Conservation (phyloP, 2,329 filamentous ascomycete species). For the Talaromyces atroroseus region DNA sequence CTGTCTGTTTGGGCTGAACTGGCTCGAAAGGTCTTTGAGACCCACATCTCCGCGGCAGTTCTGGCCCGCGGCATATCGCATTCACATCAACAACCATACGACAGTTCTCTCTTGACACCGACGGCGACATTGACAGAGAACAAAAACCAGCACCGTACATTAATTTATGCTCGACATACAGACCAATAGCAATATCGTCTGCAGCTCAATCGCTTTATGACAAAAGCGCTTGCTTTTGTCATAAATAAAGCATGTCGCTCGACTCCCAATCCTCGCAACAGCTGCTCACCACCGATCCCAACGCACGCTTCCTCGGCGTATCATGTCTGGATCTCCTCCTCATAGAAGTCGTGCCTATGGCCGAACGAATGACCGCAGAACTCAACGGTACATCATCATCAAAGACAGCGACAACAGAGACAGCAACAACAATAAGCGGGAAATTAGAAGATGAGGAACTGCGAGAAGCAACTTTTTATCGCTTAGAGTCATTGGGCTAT, state of each 20-base stretch:
- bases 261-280: slow-evolving; percentile 50
- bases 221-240: too few relatives aligned
- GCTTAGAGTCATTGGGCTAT: slow-evolving; percentile 81
- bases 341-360: slow-evolving; percentile 93
- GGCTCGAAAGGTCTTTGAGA: not conserved
- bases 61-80: not conserved
- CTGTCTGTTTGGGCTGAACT: not conserved
- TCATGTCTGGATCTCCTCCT: slow-evolving; percentile 91
- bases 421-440: slow-evolving; percentile 14
- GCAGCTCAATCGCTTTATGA: not conserved
- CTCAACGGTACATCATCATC: slow-evolving; percentile 32
- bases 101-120: too few relatives aligned
- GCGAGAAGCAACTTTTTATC: slow-evolving; percentile 76
- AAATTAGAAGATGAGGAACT: slow-evolving; percentile 59
- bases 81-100: not conserved
- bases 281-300: slow-evolving; percentile 67
- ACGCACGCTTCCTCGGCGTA: slow-evolving; percentile 69
- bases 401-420: not conserved
- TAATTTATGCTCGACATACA: not conserved
- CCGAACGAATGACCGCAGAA: slow-evolving; percentile 76
- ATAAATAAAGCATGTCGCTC: slow-evolving; percentile 9
- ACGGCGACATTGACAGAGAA: not conserved
- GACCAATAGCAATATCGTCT: not conserved
- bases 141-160: not conserved
- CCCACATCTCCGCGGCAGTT: not conserved